Evolutionary conservation across 2,329 filamentous ascomycete genomes (phyloP), one percentile per base, ranked within the genome.

Genomic region (Fusarium marasasianum): DNA sequence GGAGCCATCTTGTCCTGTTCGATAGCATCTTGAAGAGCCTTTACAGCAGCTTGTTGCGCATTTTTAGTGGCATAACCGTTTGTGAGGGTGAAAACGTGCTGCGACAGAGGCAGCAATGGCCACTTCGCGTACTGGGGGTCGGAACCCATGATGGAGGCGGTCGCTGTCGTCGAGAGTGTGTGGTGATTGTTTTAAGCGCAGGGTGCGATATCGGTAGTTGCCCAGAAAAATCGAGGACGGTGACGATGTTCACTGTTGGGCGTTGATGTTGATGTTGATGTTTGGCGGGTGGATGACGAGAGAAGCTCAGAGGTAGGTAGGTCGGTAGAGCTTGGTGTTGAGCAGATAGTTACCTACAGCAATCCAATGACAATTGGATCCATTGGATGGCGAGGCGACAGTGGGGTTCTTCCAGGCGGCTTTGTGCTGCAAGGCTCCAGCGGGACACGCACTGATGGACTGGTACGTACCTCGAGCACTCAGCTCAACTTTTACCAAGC

Each of bases 61-160:
- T 85, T 76, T 81, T 89, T 88, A 69, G 91, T 85, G 77, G 93
- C 90, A 77, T 93, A 92, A 77, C 93, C 90, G 83, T 95, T 95
- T 81, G 93, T 94, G 85, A 96, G 89, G 81, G 92, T 92, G 86
- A 96, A 96, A 84, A 96, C 93, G 82, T 95, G 91, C 86, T 96
- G 94, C 72, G 93, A 90, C 79, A 97, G 89, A 77, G 93, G 90
- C 81, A 96, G 90, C 83, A 94, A 87, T 71, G 94, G 94, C 86
- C 93, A 96, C 84, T 94, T 94, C 79, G 93, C 92, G 85, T 95
- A 95, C 84, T 95, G 94, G 77, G 93, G 93, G 85, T 96, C 94
- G 81, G 93, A 89, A 79, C 91, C 91, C 91, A 92, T 95, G 86
- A 86, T 89, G 81, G 74, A 73, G 75, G 63, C 59, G 63, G 76